Percentiles rank a stretch among this genome's conserved stretches.
Conservation (phyloP, 257 asterid species). For the Fraxinus pennsylvanica region DNA sequence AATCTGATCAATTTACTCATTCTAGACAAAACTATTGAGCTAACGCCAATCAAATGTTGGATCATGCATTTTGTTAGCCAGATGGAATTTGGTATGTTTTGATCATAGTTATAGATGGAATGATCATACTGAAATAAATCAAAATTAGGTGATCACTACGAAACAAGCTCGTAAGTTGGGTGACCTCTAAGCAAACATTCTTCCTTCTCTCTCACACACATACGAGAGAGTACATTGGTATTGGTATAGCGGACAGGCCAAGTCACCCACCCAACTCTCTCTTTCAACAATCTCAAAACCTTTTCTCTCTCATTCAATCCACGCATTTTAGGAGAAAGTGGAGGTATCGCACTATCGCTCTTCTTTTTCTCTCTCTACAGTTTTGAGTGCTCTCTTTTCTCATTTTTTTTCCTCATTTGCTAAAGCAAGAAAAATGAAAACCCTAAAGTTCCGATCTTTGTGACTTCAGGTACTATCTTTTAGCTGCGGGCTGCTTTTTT, state of each 20-base stretch:
- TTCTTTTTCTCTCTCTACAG: constrained; percentile 42
- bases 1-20: not conserved
- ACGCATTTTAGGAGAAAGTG: constrained; percentile 28
- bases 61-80: not conserved
- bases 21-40: too few relatives aligned
- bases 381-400: constrained; percentile 30
- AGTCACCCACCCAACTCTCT: constrained; percentile 34
- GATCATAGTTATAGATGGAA: too few relatives aligned
- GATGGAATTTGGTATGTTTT: not conserved
- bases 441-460: constrained; percentile 70
- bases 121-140: not conserved
- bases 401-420: constrained; percentile 32
- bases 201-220: constrained; percentile 21
- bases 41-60: not conserved
- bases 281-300: constrained; percentile 45
- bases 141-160: not conserved
- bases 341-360: constrained; percentile 37
- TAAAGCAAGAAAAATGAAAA: constrained; percentile 23
- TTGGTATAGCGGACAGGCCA: constrained; percentile 37
- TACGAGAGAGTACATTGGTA: constrained; percentile 31
- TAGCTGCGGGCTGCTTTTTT: constrained; percentile 40
- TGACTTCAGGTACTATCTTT: constrained; percentile 51
- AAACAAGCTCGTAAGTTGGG: not conserved
- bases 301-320: constrained; percentile 39
- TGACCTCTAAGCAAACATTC: not conserved